Conservation (phyloP, 177 flowering plant species). For the Viscum album region DNA sequence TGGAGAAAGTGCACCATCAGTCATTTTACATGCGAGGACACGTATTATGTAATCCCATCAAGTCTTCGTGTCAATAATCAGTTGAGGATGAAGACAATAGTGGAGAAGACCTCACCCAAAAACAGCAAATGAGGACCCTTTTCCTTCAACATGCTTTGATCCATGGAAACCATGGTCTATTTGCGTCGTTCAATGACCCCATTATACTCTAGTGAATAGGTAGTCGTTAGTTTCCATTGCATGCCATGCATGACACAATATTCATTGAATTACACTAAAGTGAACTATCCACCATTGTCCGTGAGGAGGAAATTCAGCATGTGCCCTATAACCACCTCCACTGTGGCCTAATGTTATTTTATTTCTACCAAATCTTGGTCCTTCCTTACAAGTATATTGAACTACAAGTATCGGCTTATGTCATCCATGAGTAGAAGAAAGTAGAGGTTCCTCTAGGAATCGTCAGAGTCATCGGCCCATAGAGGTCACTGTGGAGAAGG, state of each 20-base stretch:
- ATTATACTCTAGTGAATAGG: conserved; percentile 12
- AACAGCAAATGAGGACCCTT: too few relatives aligned
- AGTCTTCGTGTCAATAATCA: too few relatives aligned
- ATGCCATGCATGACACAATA: conserved; percentile 11
- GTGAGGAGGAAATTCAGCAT: not conserved
- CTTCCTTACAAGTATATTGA: not conserved
- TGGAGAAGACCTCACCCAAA: too few relatives aligned
- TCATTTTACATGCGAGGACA: too few relatives aligned
- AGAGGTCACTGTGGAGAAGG: conserved; percentile 6
- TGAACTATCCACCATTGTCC: conserved; percentile 12
- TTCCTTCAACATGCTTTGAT: too few relatives aligned
- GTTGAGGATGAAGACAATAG: too few relatives aligned
- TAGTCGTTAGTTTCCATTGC: conserved; percentile 2
- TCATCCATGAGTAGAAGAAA: too few relatives aligned
- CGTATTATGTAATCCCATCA: too few relatives aligned
- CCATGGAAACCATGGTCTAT: too few relatives aligned
- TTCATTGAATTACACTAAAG: conserved; percentile 2
- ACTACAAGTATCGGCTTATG: not conserved
- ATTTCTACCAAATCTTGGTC: conserved; percentile 1
- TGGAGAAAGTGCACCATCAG: too few relatives aligned
- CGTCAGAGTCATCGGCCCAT: conserved; percentile 10
- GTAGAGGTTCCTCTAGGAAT: conserved; percentile 11
- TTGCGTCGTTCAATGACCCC: too few relatives aligned
- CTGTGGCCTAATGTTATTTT: too few relatives aligned
- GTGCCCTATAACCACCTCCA: not conserved